Conservation (phyloP, 1,139 yeast species). For the Candida glucosophila region DNA sequence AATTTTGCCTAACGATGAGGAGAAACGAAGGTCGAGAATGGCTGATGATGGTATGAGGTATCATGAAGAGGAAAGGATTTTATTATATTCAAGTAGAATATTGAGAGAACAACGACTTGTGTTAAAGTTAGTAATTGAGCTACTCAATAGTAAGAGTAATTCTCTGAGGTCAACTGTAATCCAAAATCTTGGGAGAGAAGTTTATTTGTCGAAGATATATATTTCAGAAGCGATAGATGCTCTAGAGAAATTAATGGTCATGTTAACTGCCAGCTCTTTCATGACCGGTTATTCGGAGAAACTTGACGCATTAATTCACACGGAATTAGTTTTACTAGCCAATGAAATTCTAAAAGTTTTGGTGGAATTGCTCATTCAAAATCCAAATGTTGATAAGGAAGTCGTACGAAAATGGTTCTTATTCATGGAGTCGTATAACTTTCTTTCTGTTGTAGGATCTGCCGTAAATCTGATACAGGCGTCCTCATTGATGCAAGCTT, state of each 20-base stretch:
- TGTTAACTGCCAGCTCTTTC: slow-evolving; percentile 6
- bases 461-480: slow-evolving; percentile 23
- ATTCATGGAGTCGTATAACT: slow-evolving; percentile 36
- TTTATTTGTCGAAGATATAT: slow-evolving; percentile 10
- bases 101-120: slow-evolving; percentile 41
- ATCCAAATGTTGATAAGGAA: slow-evolving; percentile 21
- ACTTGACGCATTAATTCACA: slow-evolving; percentile 16
- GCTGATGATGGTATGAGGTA: slow-evolving; percentile 28
- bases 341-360: slow-evolving; percentile 38
- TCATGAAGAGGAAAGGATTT: slow-evolving; percentile 20
- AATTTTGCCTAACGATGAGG: slow-evolving; percentile 11
- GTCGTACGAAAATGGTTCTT: slow-evolving; percentile 48
- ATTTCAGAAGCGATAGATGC: slow-evolving; percentile 3
- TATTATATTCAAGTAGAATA: slow-evolving; percentile 24
- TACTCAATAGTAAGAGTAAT: slow-evolving; percentile 29
- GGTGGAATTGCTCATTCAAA: slow-evolving; percentile 27
- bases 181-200: slow-evolving; percentile 33
- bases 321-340: slow-evolving; percentile 29
- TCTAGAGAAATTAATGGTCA: slow-evolving; percentile 3
- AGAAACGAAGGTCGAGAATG: slow-evolving; percentile 22
- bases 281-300: slow-evolving; percentile 11
- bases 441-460: slow-evolving; percentile 22
- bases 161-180: slow-evolving; percentile 19
- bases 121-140: slow-evolving; percentile 27
- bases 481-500: slow-evolving; percentile 34